Base-by-base conservation (phyloP, 2,329 filamentous ascomycete genomes). In the Metarhizium anisopliae region DNA sequence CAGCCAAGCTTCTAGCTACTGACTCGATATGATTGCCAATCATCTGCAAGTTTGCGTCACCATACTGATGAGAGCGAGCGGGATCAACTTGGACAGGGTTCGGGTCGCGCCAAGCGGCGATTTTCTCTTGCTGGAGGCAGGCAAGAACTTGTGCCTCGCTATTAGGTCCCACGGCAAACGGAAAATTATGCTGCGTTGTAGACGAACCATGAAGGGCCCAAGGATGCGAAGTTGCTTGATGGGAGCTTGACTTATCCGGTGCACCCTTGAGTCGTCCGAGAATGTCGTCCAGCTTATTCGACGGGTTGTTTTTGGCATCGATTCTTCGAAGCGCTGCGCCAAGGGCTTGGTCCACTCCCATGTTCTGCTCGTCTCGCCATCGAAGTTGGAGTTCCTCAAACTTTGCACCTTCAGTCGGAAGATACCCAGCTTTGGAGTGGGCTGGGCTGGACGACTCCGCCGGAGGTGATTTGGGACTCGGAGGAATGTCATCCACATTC, bases 381-480 rank as follows among this genome's bases (percentile, higher is more conserved):
- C 81, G 76, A 38, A 70, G 68, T 52, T 77, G 75, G 6, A 80
- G 68, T 61, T 84, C 81, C 7, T 74, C 68, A 18, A 74, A 73
- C 55, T 73, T 74, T 5, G 70, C 57, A 2, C 72, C 71, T 16
- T 72, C 68, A 8, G 67, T 61, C 0, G 75, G 73, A 11, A 80
- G 64, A 36, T 71, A 63, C 14, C 61, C 66, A 4, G 68, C 64
- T 56, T 67, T 73, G 30, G 62, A 50, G 35, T 64, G 61, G 10
- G 57, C 43, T 36, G 59, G 55, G 42, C 60, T 55, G 3, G 60
- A 56, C 14, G 61, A 58, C 60, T 76, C 75, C 7, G 64, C 68
- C 1, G 67, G 66, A 0, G 81, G 81, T 13, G 80, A 83, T 62
- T 79, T 79, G 13, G 81, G 80, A 3, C 79, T 78, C 2, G 75